Evolutionary conservation across 2,329 filamentous ascomycete genomes (phyloP).

Genomic region (Pseudogymnoascus pannorum): DNA sequence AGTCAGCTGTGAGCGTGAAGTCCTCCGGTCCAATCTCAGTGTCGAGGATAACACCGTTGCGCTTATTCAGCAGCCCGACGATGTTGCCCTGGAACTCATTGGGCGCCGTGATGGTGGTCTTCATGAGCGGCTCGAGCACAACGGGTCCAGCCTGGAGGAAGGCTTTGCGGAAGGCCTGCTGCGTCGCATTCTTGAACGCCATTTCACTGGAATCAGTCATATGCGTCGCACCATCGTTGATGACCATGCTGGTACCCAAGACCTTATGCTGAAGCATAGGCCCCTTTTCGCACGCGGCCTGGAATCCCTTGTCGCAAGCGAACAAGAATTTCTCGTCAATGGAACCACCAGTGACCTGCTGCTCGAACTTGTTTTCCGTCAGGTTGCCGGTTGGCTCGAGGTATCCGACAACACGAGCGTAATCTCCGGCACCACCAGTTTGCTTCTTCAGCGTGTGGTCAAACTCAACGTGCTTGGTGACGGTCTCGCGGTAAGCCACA

Average conservation of each 20-base stretch:
- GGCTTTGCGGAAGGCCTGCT: slow-evolving; percentile 93
- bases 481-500: slow-evolving; percentile 93
- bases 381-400: slow-evolving; percentile 76
- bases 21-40: slow-evolving; percentile 92
- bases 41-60: slow-evolving; percentile 88
- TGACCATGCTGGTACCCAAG: slow-evolving; percentile 79
- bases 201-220: slow-evolving; percentile 97
- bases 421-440: slow-evolving; percentile 91
- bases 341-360: slow-evolving; percentile 78
- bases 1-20: slow-evolving; percentile 87
- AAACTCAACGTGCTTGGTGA: slow-evolving; percentile 71
- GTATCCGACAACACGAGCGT: slow-evolving; percentile 82
- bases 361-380: slow-evolving; percentile 73
- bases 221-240: slow-evolving; percentile 95
- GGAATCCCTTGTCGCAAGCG: slow-evolving; percentile 93
- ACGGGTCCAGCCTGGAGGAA: slow-evolving; percentile 75
- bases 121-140: slow-evolving; percentile 95
- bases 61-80: slow-evolving; percentile 92
- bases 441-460: slow-evolving; percentile 95
- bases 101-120: slow-evolving; percentile 91
- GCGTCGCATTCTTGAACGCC: slow-evolving; percentile 88
- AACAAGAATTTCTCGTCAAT: slow-evolving; percentile 95
- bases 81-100: slow-evolving; percentile 97
- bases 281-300: slow-evolving; percentile 72
- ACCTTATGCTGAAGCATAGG: slow-evolving; percentile 90